These are phyloP conservation scores for Cladosporium sp. DNA, from an alignment of 2,329 filamentous ascomycete species.

Conservation along the genomic window DNA sequence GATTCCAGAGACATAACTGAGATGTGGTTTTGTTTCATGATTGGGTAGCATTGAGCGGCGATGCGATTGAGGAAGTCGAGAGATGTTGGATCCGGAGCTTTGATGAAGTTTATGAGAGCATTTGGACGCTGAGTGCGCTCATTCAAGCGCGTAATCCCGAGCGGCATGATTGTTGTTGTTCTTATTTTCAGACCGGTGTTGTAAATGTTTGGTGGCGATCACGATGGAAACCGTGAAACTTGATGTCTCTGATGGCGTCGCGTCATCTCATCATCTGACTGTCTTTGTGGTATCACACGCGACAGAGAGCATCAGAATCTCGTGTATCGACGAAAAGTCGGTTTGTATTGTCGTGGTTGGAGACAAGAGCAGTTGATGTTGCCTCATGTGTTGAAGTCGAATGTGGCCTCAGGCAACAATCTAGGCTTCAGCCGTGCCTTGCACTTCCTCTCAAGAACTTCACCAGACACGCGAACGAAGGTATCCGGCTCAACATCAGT, in stretches of 20 bases:
- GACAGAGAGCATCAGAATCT: no score
- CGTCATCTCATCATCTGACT: background rate
- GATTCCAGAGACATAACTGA: slow-evolving; percentile 64
- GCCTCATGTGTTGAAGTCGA: background rate
- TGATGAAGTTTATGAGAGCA: slow-evolving; percentile 77
- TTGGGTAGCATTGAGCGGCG: slow-evolving; percentile 72
- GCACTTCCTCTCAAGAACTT: slow-evolving; percentile 6
- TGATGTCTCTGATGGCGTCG: background rate
- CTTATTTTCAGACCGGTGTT: background rate
- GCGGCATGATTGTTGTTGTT: slow-evolving; percentile 55
- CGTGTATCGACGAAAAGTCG: no score
- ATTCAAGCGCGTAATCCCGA: slow-evolving; percentile 76
- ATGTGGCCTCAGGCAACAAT: background rate
- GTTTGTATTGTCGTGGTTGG: no score
- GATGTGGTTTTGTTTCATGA: slow-evolving; percentile 45
- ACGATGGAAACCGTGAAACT: background rate
- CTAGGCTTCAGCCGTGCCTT: background rate
- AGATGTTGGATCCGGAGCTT: slow-evolving; percentile 58
- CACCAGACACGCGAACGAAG: background rate
- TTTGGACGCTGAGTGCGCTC: slow-evolving; percentile 71
- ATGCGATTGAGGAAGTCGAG: slow-evolving; percentile 72
- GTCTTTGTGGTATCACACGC: no score
- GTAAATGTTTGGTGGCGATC: background rate
- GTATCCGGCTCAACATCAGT: background rate
- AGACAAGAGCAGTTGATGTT: background rate